These are phyloP conservation scores for Diaporthe caulivora DNA, from an alignment of 2,329 filamentous ascomycete species.

Conservation along the genomic window DNA sequence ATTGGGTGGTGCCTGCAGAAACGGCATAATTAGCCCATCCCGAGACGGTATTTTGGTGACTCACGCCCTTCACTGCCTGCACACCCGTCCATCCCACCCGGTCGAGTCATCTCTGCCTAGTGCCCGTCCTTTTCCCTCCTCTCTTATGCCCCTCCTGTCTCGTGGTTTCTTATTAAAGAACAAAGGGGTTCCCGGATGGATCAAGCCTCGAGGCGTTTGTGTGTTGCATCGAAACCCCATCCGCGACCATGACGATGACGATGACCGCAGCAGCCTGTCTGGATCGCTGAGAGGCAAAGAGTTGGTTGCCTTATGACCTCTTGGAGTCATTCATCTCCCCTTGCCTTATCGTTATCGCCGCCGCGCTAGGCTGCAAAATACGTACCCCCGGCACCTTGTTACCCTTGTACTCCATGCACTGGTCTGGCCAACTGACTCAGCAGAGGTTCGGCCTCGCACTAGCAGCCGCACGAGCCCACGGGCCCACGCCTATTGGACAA, in stretches of 20 bases:
- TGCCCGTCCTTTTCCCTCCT: too few species aligned
- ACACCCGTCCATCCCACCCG: too few species aligned
- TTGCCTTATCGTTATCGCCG: constrained; percentile 12
- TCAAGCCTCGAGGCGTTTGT: constrained; percentile 17
- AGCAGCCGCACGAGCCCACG: background rate
- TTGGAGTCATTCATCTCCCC: background rate
- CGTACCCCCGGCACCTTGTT: background rate
- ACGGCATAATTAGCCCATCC: constrained; percentile 12
- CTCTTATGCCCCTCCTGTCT: background rate
- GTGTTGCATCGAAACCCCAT: constrained; percentile 25
- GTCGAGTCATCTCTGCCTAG: constrained; percentile 24
- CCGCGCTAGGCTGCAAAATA: constrained; percentile 1
- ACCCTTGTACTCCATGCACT: too few species aligned
- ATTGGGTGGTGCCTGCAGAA: constrained; percentile 3
- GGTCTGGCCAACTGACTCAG: constrained; percentile 5
- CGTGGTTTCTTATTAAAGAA: constrained; percentile 28
- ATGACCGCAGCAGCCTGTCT: background rate
- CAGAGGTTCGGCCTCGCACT: background rate
- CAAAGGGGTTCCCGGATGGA: constrained; percentile 26
- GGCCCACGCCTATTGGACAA: background rate
- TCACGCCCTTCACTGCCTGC: constrained; percentile 14
- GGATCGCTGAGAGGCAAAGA: background rate
- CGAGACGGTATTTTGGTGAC: background rate
- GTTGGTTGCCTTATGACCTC: background rate
- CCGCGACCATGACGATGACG: constrained; percentile 11